A percentile compares a stretch with the other conserved stretches of the same genome.
Evolutionary conservation across 2,329 filamentous ascomycete species (phyloP).

Genomic region (Lasiodiplodia sp.): DNA sequence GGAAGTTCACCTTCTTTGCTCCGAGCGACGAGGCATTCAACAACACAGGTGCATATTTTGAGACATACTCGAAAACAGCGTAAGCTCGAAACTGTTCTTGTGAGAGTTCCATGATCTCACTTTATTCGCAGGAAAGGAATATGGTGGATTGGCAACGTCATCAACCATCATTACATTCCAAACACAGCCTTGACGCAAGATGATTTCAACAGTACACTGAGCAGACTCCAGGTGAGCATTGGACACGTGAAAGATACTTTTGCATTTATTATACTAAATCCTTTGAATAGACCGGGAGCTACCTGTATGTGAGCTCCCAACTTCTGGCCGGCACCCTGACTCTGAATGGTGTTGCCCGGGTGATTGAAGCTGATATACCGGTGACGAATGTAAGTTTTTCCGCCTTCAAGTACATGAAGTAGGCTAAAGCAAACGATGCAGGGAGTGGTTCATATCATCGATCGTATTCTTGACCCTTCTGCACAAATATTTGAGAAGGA

Average conservation of each 20-base stretch:
- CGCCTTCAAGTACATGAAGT: rapidly evolving
- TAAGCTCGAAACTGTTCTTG: rapidly evolving
- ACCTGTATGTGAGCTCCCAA: constrained; percentile 23
- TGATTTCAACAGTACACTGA: constrained; percentile 11
- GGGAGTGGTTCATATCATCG: constrained; percentile 39
- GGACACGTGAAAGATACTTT: no score
- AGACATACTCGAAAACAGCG: not conserved
- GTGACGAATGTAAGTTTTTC: constrained; percentile 16
- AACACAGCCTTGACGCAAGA: not conserved
- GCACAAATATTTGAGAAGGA: constrained; percentile 38
- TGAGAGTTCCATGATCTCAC: not conserved
- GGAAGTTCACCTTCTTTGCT: constrained; percentile 12
- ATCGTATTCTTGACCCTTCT: constrained; percentile 38
- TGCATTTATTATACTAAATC: no score
- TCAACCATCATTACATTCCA: constrained; percentile 28
- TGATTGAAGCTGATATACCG: constrained; percentile 21
- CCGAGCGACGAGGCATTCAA: constrained; percentile 6
- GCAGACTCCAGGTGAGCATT: not conserved
- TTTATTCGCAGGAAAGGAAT: constrained; percentile 1
- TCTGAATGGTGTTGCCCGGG: constrained; percentile 18
- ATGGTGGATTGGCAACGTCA: constrained; percentile 28
- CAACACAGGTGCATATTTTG: not conserved
- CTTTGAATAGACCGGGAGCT: not conserved
- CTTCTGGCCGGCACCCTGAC: not conserved
- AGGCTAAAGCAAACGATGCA: not conserved